Evolutionary conservation across 2,329 filamentous ascomycete genomes (phyloP).

Genomic region (Lithohypha guttulata): DNA sequence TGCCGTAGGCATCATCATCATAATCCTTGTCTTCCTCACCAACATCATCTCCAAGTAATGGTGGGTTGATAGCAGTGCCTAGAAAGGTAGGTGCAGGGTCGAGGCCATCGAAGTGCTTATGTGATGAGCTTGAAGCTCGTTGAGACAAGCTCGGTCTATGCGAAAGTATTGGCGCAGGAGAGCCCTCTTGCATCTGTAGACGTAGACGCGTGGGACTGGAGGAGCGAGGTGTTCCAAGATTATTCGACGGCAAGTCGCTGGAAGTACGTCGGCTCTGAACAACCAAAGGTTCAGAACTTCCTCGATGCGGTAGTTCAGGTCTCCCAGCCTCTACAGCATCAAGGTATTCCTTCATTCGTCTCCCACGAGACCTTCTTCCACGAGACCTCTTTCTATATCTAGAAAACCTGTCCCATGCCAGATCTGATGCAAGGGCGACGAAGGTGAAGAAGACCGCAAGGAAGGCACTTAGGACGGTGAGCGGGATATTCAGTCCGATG

Average conservation of each 20-base stretch:
- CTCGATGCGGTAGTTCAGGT: conserved; percentile 5
- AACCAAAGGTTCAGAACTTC: conserved; percentile 13
- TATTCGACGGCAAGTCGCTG: not conserved
- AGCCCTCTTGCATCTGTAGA: too few relatives aligned
- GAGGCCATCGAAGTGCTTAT: not conserved
- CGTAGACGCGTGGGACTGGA: not conserved
- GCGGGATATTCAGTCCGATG: conserved; percentile 23
- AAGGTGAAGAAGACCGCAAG: conserved; percentile 20
- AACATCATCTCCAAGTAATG: not conserved
- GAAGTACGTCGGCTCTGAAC: not conserved
- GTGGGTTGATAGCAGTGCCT: not conserved
- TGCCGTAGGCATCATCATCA: not conserved
- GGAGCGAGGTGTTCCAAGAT: too few relatives aligned
- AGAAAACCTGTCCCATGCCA: conserved; percentile 22
- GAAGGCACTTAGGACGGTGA: conserved; percentile 22
- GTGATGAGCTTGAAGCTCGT: not conserved
- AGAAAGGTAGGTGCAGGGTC: not conserved
- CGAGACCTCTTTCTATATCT: conserved; percentile 8
- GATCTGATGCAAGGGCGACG: conserved; percentile 21
- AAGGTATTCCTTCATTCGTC: conserved; percentile 4
- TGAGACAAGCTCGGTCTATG: too few relatives aligned
- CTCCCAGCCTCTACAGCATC: not conserved
- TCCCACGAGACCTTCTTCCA: conserved; percentile 2
- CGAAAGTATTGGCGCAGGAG: too few relatives aligned
- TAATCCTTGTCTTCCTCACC: not conserved